Percentiles rank a stretch among this genome's conserved stretches.
These are phyloP conservation scores for Clathrus columnatus DNA, from an alignment of 768 basidiomycete species.

Conservation along the genomic window DNA sequence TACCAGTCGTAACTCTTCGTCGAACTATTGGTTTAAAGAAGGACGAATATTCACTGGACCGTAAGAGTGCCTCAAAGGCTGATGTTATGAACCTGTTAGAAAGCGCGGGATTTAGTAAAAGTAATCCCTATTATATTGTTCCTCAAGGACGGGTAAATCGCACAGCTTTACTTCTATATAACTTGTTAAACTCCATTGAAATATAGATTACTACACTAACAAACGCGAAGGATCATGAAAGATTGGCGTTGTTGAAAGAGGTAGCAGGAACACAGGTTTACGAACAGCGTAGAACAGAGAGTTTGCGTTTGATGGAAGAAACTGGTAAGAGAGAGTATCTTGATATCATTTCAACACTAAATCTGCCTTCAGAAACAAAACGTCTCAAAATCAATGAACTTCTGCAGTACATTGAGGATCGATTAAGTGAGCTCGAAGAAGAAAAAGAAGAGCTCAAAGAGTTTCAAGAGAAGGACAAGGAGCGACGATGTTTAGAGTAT, in stretches of 20 bases:
- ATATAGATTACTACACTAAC: constrained; percentile 87
- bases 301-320: constrained; percentile 93
- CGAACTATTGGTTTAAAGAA: constrained; percentile 97
- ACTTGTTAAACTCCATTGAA: constrained; percentile 10
- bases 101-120: constrained; percentile 93
- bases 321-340: constrained; percentile 34
- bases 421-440: constrained; percentile 86
- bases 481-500: constrained; percentile 89
- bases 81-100: constrained; percentile 97
- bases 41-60: constrained; percentile 95
- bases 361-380: constrained; percentile 51
- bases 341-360: not conserved
- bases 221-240: constrained; percentile 93
- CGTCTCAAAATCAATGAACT: constrained; percentile 86
- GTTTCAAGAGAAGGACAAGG: constrained; percentile 93
- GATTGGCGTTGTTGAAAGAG: constrained; percentile 91
- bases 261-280: constrained; percentile 98
- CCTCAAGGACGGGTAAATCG: constrained; percentile 86
- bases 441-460: constrained; percentile 98
- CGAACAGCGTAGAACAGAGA: constrained; percentile 87
- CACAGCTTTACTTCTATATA: not conserved
- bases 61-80: constrained; percentile 90
- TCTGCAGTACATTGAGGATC: constrained; percentile 83
- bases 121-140: constrained; percentile 99
- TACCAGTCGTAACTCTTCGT: constrained; percentile 78